These are phyloP conservation scores for Kazachstania sp. DNA, from an alignment of 1,139 yeast species.

Conservation along the genomic window DNA sequence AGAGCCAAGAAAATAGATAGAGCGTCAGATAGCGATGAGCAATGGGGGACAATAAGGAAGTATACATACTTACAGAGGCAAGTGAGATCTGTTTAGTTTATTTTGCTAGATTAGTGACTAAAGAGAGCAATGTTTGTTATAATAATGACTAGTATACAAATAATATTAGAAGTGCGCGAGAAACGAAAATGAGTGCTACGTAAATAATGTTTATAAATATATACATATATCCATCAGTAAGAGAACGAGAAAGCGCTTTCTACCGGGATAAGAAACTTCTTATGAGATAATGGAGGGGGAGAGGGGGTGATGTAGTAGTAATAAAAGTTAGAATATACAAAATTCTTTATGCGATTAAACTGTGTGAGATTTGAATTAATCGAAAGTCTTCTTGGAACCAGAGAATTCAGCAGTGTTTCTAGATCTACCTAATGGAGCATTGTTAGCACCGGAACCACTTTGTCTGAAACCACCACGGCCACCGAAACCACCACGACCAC, in stretches of 20 bases:
- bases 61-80: too few species aligned
- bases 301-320: too few species aligned
- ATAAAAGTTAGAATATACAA: neutral
- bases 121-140: neutral
- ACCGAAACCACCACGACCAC: conserved; percentile 27
- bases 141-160: conserved; percentile 2
- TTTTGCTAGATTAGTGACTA: too few species aligned
- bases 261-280: neutral
- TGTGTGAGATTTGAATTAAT: conserved; percentile 35
- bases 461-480: conserved; percentile 32
- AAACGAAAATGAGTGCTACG: neutral
- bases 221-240: neutral
- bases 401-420: conserved; percentile 47
- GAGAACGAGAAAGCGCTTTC: too few species aligned
- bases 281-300: neutral
- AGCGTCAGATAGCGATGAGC: too few species aligned
- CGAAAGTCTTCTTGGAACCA: conserved; percentile 74
- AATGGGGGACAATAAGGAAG: too few species aligned
- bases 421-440: conserved; percentile 40
- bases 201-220: conserved; percentile 1
- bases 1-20: too few species aligned
- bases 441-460: conserved; percentile 49
- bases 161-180: neutral
- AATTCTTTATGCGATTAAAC: neutral
- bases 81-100: too few species aligned